Evolutionary conservation across 176 grass and related monocot species (phyloP).

Genomic region (Aegilops sharonensis): DNA sequence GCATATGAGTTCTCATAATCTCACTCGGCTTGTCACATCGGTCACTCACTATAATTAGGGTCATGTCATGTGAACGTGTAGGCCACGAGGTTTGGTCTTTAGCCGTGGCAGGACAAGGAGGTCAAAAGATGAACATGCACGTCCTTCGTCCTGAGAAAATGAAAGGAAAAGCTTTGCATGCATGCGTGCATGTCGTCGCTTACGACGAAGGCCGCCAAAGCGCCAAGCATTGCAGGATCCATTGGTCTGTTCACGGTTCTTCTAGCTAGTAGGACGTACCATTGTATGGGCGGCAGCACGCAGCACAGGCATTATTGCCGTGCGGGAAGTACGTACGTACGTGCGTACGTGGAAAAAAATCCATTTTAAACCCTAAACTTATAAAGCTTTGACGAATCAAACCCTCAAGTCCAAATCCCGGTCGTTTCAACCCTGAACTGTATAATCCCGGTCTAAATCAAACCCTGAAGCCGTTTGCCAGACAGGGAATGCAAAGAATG

Average conservation of each 20-base stretch:
- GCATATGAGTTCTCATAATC: not conserved
- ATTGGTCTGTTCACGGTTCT: not conserved
- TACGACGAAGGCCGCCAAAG: not conserved
- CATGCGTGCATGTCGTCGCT: not conserved
- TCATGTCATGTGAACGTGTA: constrained; percentile 17
- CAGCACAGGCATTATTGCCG: not conserved
- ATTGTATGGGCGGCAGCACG: not conserved
- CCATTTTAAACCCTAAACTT: too few species aligned
- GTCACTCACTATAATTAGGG: not conserved
- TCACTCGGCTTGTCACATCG: not conserved
- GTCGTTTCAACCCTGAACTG: too few species aligned
- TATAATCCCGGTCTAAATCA: too few species aligned
- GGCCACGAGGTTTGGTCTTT: constrained; percentile 20
- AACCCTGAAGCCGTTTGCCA: too few species aligned
- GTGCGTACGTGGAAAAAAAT: not conserved
- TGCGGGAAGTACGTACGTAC: not conserved
- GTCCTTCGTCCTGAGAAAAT: not conserved
- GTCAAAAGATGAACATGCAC: constrained; percentile 13
- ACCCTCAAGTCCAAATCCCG: too few species aligned
- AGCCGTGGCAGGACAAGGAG: not conserved
- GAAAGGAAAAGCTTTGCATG: not conserved
- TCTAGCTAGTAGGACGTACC: not conserved
- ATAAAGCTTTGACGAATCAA: too few species aligned
- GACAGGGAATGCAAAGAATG: too few species aligned
- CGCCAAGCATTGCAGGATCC: not conserved